A percentile compares a stretch with the other conserved stretches of the same genome.
Evolutionary conservation across 2,329 filamentous ascomycete species (phyloP).

Genomic region (Talaromyces sp.): DNA sequence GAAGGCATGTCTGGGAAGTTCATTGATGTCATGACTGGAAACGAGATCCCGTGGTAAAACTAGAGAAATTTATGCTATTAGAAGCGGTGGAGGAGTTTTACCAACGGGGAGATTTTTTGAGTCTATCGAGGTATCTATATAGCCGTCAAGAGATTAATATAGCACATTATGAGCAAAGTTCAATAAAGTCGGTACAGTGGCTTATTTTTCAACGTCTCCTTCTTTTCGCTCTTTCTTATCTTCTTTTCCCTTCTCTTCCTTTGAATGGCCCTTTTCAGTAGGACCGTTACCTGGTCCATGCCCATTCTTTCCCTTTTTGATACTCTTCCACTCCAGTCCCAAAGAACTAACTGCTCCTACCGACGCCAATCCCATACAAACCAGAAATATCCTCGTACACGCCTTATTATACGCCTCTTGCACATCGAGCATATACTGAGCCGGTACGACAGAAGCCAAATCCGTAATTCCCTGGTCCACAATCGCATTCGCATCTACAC

Average conservation of each 20-base stretch:
- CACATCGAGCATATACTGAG: slow-evolving; percentile 1
- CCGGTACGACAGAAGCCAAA: neutral
- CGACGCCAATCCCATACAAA: slow-evolving; percentile 7
- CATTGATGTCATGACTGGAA: slow-evolving; percentile 12
- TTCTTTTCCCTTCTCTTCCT: neutral
- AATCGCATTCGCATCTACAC: slow-evolving; percentile 20
- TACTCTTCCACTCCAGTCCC: slow-evolving; percentile 20
- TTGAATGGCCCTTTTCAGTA: neutral
- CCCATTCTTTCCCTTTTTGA: slow-evolving; percentile 19
- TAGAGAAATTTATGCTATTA: too few relatives aligned
- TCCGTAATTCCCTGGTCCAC: slow-evolving; percentile 9
- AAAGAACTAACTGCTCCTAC: slow-evolving; percentile 5
- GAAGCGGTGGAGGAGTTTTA: too few relatives aligned
- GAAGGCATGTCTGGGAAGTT: slow-evolving; percentile 16
- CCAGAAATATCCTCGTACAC: slow-evolving; percentile 7
- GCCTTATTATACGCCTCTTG: slow-evolving; percentile 15
- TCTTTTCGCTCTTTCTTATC: neutral
- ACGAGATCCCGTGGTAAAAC: slow-evolving; percentile 18
- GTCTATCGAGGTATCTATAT: neutral
- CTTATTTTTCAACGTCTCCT: neutral
- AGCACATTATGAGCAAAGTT: neutral
- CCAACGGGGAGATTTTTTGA: neutral
- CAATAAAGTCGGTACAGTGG: too few relatives aligned
- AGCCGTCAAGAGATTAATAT: neutral
- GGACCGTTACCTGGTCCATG: neutral